Evolutionary conservation across 2,329 filamentous ascomycete species (phyloP), one percentile per base, ranked within the genome.

Genomic region (Xylariaceae sp.): DNA sequence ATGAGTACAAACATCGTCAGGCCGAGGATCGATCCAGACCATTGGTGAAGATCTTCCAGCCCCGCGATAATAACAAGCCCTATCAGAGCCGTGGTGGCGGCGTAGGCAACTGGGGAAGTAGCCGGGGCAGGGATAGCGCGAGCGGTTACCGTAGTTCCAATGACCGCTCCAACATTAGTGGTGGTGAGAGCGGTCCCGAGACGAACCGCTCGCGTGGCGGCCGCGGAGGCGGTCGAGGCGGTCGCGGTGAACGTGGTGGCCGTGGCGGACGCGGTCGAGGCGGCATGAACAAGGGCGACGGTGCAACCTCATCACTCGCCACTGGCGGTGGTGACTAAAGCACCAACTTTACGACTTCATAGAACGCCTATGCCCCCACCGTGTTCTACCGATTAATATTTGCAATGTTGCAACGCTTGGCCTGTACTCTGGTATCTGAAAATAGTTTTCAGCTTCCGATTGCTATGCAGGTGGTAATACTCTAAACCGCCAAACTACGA

Each of bases 101-200:
- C 37, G 84, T 85, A 42, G 85, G 85, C 51, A 87, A 80, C 67
- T 88, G 85, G 85, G 86, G 86, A 51, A 82, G 80, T 70, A 88
- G 82, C 73, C 79, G 80, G 65, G 82, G 88, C 52, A 84, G 88
- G 56, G 84, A 85, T 53, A 77, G 78, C 34, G 73, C 77, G 59
- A 89, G 88, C 67, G 91, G 90, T 61, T 96, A 96, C 77, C 87
- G 90, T 67, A 95, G 91, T 70, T 89, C 88, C 57, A 89, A 86
- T 56, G 90, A 90, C 60, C 92, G 87, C 61, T 86, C 71, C 44
- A 56, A 68, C 13, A 65, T 70, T 63, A 73, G 88, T 71, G 89
- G 88, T 66, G 89, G 92, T 64, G 88, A 90, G 61, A 88, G 86
- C 70, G 87, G 85, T 64, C 84, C 82, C 42, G 83, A 85, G 69